These are phyloP conservation scores for Monosporascus sp. DNA, from an alignment of 2,329 filamentous ascomycete genomes.

Conservation along the genomic window DNA sequence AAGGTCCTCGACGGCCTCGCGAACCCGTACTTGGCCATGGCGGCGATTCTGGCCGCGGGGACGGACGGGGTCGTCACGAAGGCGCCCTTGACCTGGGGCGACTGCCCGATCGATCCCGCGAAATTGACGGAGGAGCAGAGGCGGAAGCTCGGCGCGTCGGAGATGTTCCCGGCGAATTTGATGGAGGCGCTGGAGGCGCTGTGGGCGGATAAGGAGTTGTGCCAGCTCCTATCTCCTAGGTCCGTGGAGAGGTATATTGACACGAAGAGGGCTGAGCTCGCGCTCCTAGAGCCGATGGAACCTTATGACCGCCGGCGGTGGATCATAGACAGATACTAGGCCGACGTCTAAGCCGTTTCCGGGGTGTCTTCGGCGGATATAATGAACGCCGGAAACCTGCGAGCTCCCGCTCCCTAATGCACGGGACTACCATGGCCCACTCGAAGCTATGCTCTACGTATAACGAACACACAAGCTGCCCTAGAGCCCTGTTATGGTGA, in stretches of 20 bases:
- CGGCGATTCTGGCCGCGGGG: slow-evolving; percentile 57
- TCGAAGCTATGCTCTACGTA: too few relatives aligned
- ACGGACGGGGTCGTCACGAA: slow-evolving; percentile 45
- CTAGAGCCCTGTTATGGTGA: too few relatives aligned
- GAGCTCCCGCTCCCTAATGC: too few relatives aligned
- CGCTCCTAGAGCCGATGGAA: slow-evolving; percentile 44
- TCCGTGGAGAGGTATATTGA: slow-evolving; percentile 52
- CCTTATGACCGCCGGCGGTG: slow-evolving; percentile 46
- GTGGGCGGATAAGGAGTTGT: slow-evolving; percentile 40
- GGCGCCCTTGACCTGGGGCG: slow-evolving; percentile 41
- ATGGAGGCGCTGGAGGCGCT: slow-evolving; percentile 50
- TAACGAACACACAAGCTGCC: too few relatives aligned
- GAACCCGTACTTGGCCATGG: slow-evolving; percentile 69
- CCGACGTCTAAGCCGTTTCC: too few relatives aligned
- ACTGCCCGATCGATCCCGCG: slow-evolving; percentile 52
- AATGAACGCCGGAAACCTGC: too few relatives aligned
- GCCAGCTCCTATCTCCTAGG: slow-evolving; percentile 38
- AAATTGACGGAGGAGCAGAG: slow-evolving; percentile 42
- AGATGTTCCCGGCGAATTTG: slow-evolving; percentile 50
- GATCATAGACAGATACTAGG: slow-evolving; percentile 61
- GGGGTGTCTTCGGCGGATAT: too few relatives aligned
- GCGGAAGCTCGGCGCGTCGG: slow-evolving; percentile 44
- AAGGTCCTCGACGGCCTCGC: slow-evolving; percentile 74
- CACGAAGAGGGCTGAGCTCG: slow-evolving; percentile 56
- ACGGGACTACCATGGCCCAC: too few relatives aligned